These are phyloP conservation scores for Spirogloea muscicola DNA, from an alignment of 139 green algal genomes.

Conservation along the genomic window DNA sequence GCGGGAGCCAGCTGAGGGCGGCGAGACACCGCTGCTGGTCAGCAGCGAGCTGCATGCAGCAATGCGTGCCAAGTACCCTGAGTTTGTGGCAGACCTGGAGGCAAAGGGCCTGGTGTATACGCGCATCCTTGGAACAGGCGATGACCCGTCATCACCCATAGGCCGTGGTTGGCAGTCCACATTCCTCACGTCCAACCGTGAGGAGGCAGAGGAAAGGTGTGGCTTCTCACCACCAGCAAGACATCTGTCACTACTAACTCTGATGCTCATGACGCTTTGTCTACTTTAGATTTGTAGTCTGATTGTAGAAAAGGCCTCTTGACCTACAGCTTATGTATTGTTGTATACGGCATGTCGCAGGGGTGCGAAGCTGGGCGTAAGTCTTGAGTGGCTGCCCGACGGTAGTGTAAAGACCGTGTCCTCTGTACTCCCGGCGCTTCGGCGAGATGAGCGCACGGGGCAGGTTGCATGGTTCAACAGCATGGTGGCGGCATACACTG, in stretches of 20 bases:
- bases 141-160: conserved; percentile 26
- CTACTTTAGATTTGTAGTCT: too few species aligned
- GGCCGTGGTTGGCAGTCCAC: conserved; percentile 44
- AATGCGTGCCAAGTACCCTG: conserved; percentile 1
- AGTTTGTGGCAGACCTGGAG: conserved; percentile 32
- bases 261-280: too few species aligned
- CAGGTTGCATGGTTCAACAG: conserved; percentile 39
- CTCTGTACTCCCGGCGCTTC: conserved; percentile 1
- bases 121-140: conserved; percentile 9
- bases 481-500: conserved; percentile 37
- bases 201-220: conserved; percentile 19
- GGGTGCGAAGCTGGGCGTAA: conserved; percentile 12
- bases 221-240: too few species aligned
- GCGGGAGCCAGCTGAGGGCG: not conserved
- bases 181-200: not conserved
- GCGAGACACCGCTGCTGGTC: conserved; percentile 31
- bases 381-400: conserved; percentile 27
- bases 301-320: too few species aligned
- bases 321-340: too few species aligned
- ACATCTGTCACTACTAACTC: too few species aligned
- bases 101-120: conserved; percentile 29
- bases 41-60: not conserved
- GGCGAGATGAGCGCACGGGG: conserved; percentile 5
- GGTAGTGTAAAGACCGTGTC: conserved; percentile 33
- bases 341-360: too few species aligned